Evolutionary conservation across 352 stramenopile species (phyloP).

Genomic region (Globisporangium emineosum): DNA sequence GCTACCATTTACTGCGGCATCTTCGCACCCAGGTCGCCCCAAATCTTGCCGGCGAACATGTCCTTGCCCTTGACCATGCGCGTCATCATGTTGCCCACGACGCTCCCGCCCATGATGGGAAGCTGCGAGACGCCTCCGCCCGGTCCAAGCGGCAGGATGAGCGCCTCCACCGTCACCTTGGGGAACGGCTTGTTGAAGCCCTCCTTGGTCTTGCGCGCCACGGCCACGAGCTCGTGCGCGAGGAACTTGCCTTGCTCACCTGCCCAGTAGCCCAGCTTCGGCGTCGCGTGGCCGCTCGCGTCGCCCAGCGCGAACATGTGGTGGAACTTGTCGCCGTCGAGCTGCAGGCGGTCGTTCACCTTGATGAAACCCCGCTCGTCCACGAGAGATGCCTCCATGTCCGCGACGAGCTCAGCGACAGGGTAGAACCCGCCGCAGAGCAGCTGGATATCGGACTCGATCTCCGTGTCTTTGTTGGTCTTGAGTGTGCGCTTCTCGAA

Average conservation of each 20-base stretch:
- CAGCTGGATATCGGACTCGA: constrained; percentile 50
- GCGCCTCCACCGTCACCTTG: constrained; percentile 23
- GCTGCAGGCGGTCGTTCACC: constrained; percentile 47
- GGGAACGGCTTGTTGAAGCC: constrained; percentile 29
- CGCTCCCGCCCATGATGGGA: constrained; percentile 32
- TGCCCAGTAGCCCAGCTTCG: constrained; percentile 45
- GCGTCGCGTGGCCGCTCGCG: constrained; percentile 40
- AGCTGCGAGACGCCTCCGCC: constrained; percentile 39
- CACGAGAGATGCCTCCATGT: constrained; percentile 45
- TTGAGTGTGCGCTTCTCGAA: constrained; percentile 36
- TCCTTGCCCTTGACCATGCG: constrained; percentile 40
- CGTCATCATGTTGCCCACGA: constrained; percentile 37
- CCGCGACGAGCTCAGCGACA: constrained; percentile 20
- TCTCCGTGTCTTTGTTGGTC: constrained; percentile 42
- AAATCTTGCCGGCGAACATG: constrained; percentile 26
- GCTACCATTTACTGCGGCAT: background rate
- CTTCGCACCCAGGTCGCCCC: constrained; percentile 10
- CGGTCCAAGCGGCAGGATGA: constrained; percentile 37
- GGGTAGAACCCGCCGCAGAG: constrained; percentile 38
- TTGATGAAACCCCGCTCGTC: constrained; percentile 34
- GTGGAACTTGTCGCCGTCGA: constrained; percentile 38
- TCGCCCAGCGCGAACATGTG: constrained; percentile 61
- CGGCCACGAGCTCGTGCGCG: constrained; percentile 27
- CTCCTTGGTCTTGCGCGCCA: constrained; percentile 23
- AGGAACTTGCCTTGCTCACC: constrained; percentile 42